Percentiles rank a stretch among this genome's conserved stretches.
phyloP scores from a whole-genome alignment of 2,329 filamentous ascomycete genomes.

The Blastomyces silverae region DNA sequence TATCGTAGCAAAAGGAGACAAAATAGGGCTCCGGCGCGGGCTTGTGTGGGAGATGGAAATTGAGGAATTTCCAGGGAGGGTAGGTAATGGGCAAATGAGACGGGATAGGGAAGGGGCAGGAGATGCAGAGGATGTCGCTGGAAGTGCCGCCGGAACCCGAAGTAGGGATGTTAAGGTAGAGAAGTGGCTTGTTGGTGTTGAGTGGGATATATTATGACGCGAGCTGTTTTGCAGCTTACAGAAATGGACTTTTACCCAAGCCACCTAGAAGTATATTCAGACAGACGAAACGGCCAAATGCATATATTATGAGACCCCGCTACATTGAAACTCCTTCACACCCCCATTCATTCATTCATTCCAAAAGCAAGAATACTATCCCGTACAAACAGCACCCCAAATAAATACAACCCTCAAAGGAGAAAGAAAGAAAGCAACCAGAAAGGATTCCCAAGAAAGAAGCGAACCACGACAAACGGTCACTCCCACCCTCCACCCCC shows the following conservation, averaged over 20 bases:
- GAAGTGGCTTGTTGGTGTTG: slow-evolving; percentile 35
- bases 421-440: not conserved
- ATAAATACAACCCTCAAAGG: not conserved
- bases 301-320: not conserved
- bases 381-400: not conserved
- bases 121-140: not conserved
- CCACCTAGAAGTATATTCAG: not conserved
- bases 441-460: not conserved
- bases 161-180: slow-evolving; percentile 11
- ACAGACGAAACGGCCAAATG: not conserved
- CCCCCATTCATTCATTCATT: slow-evolving; percentile 2
- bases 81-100: not conserved
- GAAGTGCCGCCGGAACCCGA: not conserved
- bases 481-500: slow-evolving; percentile 40
- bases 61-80: slow-evolving; percentile 9
- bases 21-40: slow-evolving; percentile 30
- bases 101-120: not conserved
- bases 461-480: not conserved
- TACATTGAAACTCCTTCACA: not conserved
- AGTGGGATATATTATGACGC: slow-evolving; percentile 34
- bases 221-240: no score
- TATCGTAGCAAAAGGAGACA: slow-evolving; percentile 14
- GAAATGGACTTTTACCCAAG: no score
- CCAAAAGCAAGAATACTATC: not conserved
- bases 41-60: slow-evolving; percentile 35